A percentile compares a stretch with the other conserved stretches of the same genome.
phyloP scores from a whole-genome alignment of 225 moss, liverwort and hornwort species.

The Asterella californica region DNA sequence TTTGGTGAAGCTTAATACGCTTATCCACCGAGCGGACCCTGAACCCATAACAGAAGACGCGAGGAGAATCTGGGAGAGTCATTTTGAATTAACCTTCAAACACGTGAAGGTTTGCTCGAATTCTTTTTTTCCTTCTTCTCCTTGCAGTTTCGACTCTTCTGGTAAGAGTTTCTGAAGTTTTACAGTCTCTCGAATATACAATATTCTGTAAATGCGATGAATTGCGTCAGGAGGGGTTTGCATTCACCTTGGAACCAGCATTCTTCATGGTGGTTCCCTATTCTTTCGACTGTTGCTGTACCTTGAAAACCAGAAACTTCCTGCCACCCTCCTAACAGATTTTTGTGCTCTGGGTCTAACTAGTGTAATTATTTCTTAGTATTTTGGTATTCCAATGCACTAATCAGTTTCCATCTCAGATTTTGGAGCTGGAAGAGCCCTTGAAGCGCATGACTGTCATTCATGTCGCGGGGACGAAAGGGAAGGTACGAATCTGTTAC shows the following conservation, averaged over 20 bases:
- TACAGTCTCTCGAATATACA: background rate
- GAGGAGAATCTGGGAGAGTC: slow-evolving; percentile 42
- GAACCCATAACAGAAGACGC: slow-evolving; percentile 28
- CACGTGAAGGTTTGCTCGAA: slow-evolving; percentile 53
- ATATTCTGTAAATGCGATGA: too few species aligned
- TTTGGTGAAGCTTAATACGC: slow-evolving; percentile 49
- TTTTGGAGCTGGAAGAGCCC: slow-evolving; percentile 75
- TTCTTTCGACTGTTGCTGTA: background rate
- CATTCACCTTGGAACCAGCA: background rate
- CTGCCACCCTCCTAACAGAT: background rate
- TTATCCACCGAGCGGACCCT: slow-evolving; percentile 44
- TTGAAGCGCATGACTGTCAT: slow-evolving; percentile 68
- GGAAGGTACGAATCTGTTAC: slow-evolving; percentile 62
- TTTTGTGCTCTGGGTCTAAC: background rate
- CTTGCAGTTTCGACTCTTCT: background rate
- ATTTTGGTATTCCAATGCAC: background rate
- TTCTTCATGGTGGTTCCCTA: background rate
- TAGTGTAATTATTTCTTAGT: slow-evolving; percentile 9
- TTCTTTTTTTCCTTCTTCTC: background rate
- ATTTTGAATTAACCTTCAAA: slow-evolving; percentile 51
- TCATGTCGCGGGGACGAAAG: slow-evolving; percentile 98
- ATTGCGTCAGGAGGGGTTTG: background rate
- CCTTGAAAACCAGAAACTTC: background rate
- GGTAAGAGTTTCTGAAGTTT: background rate
- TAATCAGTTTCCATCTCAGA: slow-evolving; percentile 37